phyloP scores from a whole-genome alignment of 768 basidiomycete species.

The Hypholoma sublateritium region DNA sequence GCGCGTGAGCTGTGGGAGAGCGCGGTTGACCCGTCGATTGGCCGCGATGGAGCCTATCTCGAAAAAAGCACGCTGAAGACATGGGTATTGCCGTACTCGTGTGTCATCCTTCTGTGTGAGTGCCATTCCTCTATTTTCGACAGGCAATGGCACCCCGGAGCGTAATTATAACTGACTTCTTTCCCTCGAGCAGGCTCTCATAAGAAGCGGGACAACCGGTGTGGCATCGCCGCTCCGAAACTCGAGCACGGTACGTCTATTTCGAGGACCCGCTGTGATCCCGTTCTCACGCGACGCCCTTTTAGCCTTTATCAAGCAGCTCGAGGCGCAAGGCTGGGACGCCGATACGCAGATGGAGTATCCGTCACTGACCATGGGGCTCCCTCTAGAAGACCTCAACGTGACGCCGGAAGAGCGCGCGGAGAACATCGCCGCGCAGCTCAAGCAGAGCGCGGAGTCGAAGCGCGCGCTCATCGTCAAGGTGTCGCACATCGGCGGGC shows the following conservation, averaged over 20 bases:
- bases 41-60: conserved; percentile 42
- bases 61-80: conserved; percentile 54
- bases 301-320: conserved; percentile 59
- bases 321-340: conserved; percentile 72
- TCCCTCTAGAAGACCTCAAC: conserved; percentile 60
- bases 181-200: conserved; percentile 71
- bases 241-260: conserved; percentile 64
- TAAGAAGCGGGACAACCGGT: conserved; percentile 90
- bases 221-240: conserved; percentile 82
- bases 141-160: conserved; percentile 2
- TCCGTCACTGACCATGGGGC: conserved; percentile 42
- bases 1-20: conserved; percentile 70
- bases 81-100: conserved; percentile 87
- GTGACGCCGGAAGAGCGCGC: conserved; percentile 56
- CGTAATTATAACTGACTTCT: conserved; percentile 13
- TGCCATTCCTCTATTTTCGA: conserved; percentile 14
- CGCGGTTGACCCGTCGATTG: conserved; percentile 59
- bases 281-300: conserved; percentile 9
- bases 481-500: conserved; percentile 91
- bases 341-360: conserved; percentile 75
- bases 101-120: conserved; percentile 87
- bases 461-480: conserved; percentile 81
- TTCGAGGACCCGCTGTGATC: conserved; percentile 19
- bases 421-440: conserved; percentile 48
- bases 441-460: conserved; percentile 50